Percentiles rank a stretch among this genome's conserved stretches.
These are phyloP conservation scores for Zymoseptoria pseudotritici DNA, from an alignment of 2,329 filamentous ascomycete genomes.

Conservation along the genomic window DNA sequence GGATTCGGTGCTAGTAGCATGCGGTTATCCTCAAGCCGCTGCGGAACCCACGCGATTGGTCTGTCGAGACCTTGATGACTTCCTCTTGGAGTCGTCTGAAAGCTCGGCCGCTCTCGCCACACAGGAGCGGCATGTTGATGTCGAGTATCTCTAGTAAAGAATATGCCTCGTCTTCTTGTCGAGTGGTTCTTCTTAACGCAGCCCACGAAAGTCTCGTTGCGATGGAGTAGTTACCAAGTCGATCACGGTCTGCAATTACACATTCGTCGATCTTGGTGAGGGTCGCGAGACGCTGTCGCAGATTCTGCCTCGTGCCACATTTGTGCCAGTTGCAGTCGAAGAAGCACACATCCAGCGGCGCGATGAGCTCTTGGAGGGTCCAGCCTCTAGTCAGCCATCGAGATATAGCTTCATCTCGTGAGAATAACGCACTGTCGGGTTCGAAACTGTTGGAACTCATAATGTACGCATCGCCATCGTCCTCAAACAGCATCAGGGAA, in stretches of 20 bases:
- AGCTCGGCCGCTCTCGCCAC: constrained; percentile 28
- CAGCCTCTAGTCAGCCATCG: constrained; percentile 17
- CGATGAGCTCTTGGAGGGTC: constrained; percentile 22
- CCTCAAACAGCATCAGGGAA: neutral
- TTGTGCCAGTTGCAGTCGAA: constrained; percentile 7
- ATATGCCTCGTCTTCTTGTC: constrained; percentile 39
- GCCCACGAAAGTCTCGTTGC: constrained; percentile 14
- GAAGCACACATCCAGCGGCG: constrained; percentile 12
- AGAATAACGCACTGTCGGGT: neutral
- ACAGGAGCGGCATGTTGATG: constrained; percentile 39
- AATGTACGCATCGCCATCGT: neutral
- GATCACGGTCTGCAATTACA: constrained; percentile 7
- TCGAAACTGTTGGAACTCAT: neutral
- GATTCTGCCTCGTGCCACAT: neutral
- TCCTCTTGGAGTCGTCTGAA: constrained; percentile 4
- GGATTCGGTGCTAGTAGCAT: neutral
- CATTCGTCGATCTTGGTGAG: neutral
- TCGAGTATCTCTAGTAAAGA: constrained; percentile 39
- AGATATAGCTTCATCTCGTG: constrained; percentile 1
- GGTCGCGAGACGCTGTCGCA: neutral
- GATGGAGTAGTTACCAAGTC: constrained; percentile 8
- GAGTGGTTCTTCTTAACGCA: constrained; percentile 1
- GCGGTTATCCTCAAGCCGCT: neutral
- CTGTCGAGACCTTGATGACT: constrained; percentile 4
- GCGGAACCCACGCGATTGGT: constrained; percentile 2